Conservation (phyloP, 192 early-diverging fungal species). For the Coemansia interrupta region DNA sequence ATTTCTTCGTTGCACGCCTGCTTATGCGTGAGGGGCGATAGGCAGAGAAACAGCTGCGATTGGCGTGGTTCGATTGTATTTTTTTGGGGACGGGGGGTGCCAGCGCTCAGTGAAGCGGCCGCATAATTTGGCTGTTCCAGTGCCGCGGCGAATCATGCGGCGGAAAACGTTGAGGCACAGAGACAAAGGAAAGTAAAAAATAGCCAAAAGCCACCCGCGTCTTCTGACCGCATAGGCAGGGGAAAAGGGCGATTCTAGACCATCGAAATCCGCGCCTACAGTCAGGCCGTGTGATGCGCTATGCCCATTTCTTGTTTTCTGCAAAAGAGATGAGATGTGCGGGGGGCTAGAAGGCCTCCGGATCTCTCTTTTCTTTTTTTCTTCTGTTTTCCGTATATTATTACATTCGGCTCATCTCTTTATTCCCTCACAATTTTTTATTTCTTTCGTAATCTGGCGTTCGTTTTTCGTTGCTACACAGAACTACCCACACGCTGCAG, state of each 20-base stretch:
- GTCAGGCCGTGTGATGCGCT: no score
- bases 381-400: conserved; percentile 1
- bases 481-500: no score
- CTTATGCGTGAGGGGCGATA: no score
- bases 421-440: neutral
- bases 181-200: neutral
- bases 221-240: neutral
- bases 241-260: neutral
- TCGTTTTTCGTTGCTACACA: no score
- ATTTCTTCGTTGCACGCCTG: no score
- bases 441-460: neutral
- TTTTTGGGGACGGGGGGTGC: neutral
- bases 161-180: no score
- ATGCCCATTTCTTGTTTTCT: no score
- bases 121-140: no score
- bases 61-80: neutral
- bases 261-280: no score
- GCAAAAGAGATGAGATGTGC: no score
- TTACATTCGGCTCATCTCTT: neutral
- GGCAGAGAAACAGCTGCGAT: neutral
- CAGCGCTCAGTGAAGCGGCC: neutral
- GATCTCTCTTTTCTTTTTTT: neutral
- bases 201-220: neutral
- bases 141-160: no score
- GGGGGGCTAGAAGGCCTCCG: no score